Evolutionary conservation across 257 asterid species (phyloP), one percentile per base, ranked within the genome.

Genomic region (Solanum appendiculatum): DNA sequence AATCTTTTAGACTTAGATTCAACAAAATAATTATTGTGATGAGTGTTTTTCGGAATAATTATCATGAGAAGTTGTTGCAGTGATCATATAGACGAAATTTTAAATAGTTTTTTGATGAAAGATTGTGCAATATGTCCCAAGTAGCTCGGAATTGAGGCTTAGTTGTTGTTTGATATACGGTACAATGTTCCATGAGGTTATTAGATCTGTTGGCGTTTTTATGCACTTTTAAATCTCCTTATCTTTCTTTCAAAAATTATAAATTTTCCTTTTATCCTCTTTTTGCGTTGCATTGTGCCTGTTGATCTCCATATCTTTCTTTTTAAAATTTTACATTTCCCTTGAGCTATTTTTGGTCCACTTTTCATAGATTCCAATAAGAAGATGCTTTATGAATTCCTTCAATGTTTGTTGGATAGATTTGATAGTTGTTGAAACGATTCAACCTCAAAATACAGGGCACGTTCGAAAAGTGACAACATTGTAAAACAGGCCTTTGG

Each of bases 331-430:
- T 36, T 36, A 6, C 6, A 36, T 36, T 36, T 36, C 37, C 6
- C 6, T 36, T 36, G 37, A 36, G 37, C 58, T 51, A 96, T 86
- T 91, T 96, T 86, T 95, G 95, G 7, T 93, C 98, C 44, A 51
- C 87, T 86, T 96, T 96, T 83, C 89, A 5, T 73, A 94, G 92
- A 70, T 93, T 25, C 83, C 97, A 93, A 91, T 36, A 98, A 95
- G 98, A 95, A 89, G 99, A 95, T 90, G 98, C 98, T 83, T 98
- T 36, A 95, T 88, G 98, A 96, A 73, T 96, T 95, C 88, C 94
- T 96, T 29, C n/a, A 94, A 87, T 96, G 95, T 85, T 93, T 94
- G 88, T 44, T 94, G 93, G 98, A 95, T 89, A 94, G 21, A 87
- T 98, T 96, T 83, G 98, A 93, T 86, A 91, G 87, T 31, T 92